phyloP scores from a whole-genome alignment of 129 eudicot species.

The Scalesia atractyloides region DNA sequence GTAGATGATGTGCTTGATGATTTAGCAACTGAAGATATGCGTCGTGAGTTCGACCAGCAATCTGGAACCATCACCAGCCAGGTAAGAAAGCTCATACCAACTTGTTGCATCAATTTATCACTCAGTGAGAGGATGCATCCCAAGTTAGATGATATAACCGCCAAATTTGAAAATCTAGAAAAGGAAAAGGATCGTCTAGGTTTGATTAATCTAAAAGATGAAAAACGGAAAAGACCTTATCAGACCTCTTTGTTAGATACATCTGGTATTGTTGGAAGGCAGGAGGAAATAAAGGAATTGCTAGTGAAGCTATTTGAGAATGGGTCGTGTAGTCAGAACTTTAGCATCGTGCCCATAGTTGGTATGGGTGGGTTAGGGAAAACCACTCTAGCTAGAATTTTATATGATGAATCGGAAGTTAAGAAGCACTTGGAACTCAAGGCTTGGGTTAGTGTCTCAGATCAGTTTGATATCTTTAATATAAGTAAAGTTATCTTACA shows the following conservation, averaged over 20 bases:
- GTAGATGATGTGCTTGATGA: no score
- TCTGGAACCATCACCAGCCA: no score
- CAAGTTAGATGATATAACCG: constrained; percentile 23
- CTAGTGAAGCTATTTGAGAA: background rate
- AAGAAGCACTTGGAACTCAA: no score
- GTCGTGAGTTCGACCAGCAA: no score
- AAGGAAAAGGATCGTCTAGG: background rate
- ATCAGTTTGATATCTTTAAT: no score
- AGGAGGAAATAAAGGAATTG: background rate
- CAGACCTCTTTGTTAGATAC: background rate
- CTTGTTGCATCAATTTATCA: background rate
- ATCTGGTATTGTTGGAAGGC: background rate
- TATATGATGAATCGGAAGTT: background rate
- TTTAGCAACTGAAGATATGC: no score
- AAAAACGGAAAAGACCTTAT: background rate
- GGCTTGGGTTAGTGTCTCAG: no score
- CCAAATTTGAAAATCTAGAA: no score
- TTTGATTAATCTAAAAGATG: background rate
- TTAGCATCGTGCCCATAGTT: no score
- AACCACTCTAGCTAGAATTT: background rate
- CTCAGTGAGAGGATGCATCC: constrained; percentile 19
- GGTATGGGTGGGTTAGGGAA: background rate
- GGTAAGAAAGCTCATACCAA: no score
- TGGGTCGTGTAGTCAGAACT: background rate
- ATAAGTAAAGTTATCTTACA: background rate